Conservation (phyloP, 2,329 filamentous ascomycete species). For the Colletotrichum sp. region DNA sequence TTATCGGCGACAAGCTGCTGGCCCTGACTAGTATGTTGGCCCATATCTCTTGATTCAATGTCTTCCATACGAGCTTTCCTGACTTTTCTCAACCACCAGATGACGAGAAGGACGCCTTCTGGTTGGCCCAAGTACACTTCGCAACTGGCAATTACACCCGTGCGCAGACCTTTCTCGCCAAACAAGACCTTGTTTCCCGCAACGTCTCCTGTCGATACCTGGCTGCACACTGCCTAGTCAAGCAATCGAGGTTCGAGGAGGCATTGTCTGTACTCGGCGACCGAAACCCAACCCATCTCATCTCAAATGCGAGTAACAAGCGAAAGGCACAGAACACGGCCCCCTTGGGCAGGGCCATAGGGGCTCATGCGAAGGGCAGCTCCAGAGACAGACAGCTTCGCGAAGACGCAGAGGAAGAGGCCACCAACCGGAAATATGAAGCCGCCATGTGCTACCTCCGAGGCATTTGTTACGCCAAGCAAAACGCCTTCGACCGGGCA, state of each 20-base stretch:
- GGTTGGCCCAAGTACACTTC: slow-evolving; percentile 98
- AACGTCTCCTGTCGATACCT: slow-evolving; percentile 92
- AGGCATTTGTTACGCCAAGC: slow-evolving; percentile 93
- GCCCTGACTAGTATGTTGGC: slow-evolving; percentile 81
- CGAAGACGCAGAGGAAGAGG: slow-evolving; percentile 64
- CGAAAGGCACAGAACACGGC: slow-evolving; percentile 76
- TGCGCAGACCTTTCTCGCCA: slow-evolving; percentile 83
- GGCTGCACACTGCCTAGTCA: slow-evolving; percentile 91
- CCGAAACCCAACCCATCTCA: slow-evolving; percentile 89
- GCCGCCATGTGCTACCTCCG: slow-evolving; percentile 97
- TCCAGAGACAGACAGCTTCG: slow-evolving; percentile 40
- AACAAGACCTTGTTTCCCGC: slow-evolving; percentile 80
- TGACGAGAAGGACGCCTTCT: slow-evolving; percentile 92
- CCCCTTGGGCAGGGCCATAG: slow-evolving; percentile 40
- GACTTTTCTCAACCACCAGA: slow-evolving; percentile 56
- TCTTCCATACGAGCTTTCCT: background rate
- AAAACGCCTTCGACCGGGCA: slow-evolving; percentile 95
- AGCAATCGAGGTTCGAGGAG: slow-evolving; percentile 88
- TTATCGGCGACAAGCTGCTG: slow-evolving; percentile 95
- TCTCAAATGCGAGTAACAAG: slow-evolving; percentile 66
- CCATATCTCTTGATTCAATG: background rate
- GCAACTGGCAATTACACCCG: slow-evolving; percentile 93
- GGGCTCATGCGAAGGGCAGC: slow-evolving; percentile 12
- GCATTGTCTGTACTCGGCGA: slow-evolving; percentile 87
- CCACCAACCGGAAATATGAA: slow-evolving; percentile 82